Evolutionary conservation across 2,329 filamentous ascomycete species (phyloP), one percentile per base, ranked within the genome.

Genomic region (Plectosphaerella sp.): DNA sequence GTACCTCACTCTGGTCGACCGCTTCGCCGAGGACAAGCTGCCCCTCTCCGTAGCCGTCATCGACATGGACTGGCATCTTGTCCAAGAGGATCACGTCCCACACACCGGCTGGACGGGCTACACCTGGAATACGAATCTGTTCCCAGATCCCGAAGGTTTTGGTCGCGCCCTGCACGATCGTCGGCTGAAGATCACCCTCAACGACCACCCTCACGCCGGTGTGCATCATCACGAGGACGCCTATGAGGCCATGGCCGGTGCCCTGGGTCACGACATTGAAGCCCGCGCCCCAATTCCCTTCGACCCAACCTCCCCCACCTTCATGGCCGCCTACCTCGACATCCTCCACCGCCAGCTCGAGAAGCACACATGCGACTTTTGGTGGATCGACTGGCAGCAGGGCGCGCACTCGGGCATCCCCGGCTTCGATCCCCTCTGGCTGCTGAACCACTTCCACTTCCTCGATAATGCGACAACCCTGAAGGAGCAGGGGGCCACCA

Each of bases 361-460:
- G 55, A 68, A 76, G 1, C 68, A 79, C 9, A 82, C 79, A 1
- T 72, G 76, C 20, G 82, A 86, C 59, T 84, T 87, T 52, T 85
- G 82, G 80, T 87, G 83, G 83, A 73, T 86, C 25, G 83, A 87
- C 61, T 87, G 83, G 83, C 83, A 87, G 62, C 83, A 86, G 62
- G 83, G 83, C 1, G 66, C 70, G 3, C 68, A 73, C 52, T 81
- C 80, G 2, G 72, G 73, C 35, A 72, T 84, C 6, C 76, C 74
- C 0, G 81, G 81, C 2, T 68, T 86, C 3, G 83, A 86, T 61
- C 83, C 83, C 0, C 67, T 87, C 0, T 86, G 83, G 83, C 66
- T 85, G 22, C 71, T 86, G 18, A 87, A 86, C 58, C 83, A 87
- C 61, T 86, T 79, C 59, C 81, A 86, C 52, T 86, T 79, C 61